These are phyloP conservation scores for Neonectria hederae DNA, from an alignment of 2,329 filamentous ascomycete species.

Conservation along the genomic window DNA sequence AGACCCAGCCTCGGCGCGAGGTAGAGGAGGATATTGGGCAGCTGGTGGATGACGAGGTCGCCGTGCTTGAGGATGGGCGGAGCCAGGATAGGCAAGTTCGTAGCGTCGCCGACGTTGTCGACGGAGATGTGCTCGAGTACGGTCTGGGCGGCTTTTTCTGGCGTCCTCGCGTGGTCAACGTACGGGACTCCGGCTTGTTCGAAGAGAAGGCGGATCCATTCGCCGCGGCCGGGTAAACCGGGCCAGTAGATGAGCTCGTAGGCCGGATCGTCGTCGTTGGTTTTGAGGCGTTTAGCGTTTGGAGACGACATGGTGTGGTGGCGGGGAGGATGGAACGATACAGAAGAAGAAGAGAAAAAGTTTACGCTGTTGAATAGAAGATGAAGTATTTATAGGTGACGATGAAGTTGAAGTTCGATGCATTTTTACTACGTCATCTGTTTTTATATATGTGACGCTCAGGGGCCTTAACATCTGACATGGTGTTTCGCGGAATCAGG, in stretches of 20 bases:
- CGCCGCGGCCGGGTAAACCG: constrained; percentile 75
- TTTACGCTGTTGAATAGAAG: neutral
- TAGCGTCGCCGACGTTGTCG: constrained; percentile 57
- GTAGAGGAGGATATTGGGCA: constrained; percentile 77
- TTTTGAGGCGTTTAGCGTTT: constrained; percentile 43
- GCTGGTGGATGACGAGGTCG: constrained; percentile 72
- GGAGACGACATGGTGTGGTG: constrained; percentile 30
- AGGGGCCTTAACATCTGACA: neutral
- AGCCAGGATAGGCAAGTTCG: constrained; percentile 72
- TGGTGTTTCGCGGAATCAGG: neutral
- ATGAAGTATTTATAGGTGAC: neutral
- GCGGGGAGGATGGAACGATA: neutral
- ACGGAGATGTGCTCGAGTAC: constrained; percentile 60
- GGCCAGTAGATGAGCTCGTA: constrained; percentile 80
- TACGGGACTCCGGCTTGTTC: constrained; percentile 74
- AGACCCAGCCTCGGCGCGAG: constrained; percentile 70
- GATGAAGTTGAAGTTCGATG: neutral
- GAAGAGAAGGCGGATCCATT: constrained; percentile 76
- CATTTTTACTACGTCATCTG: too few relatives aligned
- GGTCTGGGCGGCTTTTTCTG: constrained; percentile 58
- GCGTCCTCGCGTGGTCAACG: constrained; percentile 60
- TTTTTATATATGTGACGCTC: neutral
- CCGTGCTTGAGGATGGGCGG: constrained; percentile 74
- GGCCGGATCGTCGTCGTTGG: constrained; percentile 55
- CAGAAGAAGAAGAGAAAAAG: neutral